Percentiles rank a stretch among this genome's conserved stretches.
Conservation (phyloP, 2,329 filamentous ascomycete species). For the Ascochyta fabae region DNA sequence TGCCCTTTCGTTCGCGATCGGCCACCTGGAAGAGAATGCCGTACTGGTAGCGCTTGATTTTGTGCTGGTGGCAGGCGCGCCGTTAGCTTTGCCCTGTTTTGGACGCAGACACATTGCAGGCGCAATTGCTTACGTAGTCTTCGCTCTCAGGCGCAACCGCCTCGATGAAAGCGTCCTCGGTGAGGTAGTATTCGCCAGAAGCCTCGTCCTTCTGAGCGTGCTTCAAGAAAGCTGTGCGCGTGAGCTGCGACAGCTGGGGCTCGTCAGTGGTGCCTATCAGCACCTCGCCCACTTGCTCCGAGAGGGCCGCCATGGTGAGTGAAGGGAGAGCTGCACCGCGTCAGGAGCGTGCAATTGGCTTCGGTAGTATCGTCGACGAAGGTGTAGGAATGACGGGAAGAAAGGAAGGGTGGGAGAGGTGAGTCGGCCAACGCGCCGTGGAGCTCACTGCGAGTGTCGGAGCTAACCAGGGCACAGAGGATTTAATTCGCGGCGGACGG, state of each 20-base stretch:
- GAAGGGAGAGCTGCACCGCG: slow-evolving; percentile 19
- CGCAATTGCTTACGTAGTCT: slow-evolving; percentile 77
- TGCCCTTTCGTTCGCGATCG: slow-evolving; percentile 76
- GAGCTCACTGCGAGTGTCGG: slow-evolving; percentile 37
- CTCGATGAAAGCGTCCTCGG: slow-evolving; percentile 84
- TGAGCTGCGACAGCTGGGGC: slow-evolving; percentile 73
- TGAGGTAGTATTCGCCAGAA: slow-evolving; percentile 80
- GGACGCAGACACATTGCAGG: slow-evolving; percentile 24
- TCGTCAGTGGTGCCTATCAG: slow-evolving; percentile 69
- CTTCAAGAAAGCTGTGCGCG: slow-evolving; percentile 75
- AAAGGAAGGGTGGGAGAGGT: slow-evolving; percentile 24
- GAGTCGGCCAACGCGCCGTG: slow-evolving; percentile 34
- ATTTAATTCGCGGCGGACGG: slow-evolving; percentile 32
- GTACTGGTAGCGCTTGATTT: slow-evolving; percentile 96
- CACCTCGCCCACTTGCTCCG: slow-evolving; percentile 67
- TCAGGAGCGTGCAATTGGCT: slow-evolving; percentile 37
- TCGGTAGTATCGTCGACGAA: slow-evolving; percentile 16
- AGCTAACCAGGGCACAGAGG: slow-evolving; percentile 28
- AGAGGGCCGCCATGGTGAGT: slow-evolving; percentile 62
- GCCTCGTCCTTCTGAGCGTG: slow-evolving; percentile 77
- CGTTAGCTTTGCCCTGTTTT: slow-evolving; percentile 36
- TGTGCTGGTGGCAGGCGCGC: slow-evolving; percentile 69
- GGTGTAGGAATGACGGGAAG: slow-evolving; percentile 20
- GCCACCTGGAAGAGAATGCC: slow-evolving; percentile 91
- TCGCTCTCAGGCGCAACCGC: slow-evolving; percentile 85